Conservation (phyloP, 176 grass and related monocot species). For the Metroxylon sagu region DNA sequence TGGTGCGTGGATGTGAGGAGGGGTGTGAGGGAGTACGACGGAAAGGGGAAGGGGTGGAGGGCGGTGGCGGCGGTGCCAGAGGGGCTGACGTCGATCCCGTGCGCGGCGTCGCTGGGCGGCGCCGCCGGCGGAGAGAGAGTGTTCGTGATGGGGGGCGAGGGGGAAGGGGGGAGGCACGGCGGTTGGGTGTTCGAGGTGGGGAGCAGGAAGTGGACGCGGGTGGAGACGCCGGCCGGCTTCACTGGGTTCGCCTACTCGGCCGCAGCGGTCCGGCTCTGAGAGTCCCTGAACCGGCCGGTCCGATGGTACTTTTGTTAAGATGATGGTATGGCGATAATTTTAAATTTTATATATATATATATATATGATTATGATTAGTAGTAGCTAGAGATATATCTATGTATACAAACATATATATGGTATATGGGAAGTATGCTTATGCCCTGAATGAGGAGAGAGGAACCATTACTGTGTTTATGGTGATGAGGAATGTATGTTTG, state of each 20-base stretch:
- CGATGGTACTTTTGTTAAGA: too few relatives aligned
- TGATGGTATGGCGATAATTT: too few relatives aligned
- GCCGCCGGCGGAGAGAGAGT: conserved; percentile 15
- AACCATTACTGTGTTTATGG: too few relatives aligned
- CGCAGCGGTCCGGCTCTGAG: conserved; percentile 15
- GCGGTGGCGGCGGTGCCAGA: conserved; percentile 32
- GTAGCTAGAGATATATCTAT: too few relatives aligned
- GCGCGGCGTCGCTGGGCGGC: conserved; percentile 10
- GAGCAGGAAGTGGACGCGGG: conserved; percentile 16
- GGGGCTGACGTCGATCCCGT: conserved; percentile 24
- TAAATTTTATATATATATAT: too few relatives aligned
- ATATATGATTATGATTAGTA: too few relatives aligned
- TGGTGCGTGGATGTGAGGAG: conserved; percentile 34
- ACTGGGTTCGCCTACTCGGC: conserved; percentile 33
- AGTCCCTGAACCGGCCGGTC: too few relatives aligned
- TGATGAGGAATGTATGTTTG: too few relatives aligned
- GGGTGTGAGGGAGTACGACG: conserved; percentile 37
- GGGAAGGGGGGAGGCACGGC: not conserved
- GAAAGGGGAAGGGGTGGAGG: conserved; percentile 23
- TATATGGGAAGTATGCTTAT: too few relatives aligned
- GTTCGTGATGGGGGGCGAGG: conserved; percentile 7
- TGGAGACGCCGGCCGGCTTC: conserved; percentile 24
- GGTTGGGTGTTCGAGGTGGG: conserved; percentile 28
- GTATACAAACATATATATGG: too few relatives aligned
- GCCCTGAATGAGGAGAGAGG: too few relatives aligned